Conservation (phyloP, 352 stramenopile species). For the Salisapilia sapeloensis region DNA sequence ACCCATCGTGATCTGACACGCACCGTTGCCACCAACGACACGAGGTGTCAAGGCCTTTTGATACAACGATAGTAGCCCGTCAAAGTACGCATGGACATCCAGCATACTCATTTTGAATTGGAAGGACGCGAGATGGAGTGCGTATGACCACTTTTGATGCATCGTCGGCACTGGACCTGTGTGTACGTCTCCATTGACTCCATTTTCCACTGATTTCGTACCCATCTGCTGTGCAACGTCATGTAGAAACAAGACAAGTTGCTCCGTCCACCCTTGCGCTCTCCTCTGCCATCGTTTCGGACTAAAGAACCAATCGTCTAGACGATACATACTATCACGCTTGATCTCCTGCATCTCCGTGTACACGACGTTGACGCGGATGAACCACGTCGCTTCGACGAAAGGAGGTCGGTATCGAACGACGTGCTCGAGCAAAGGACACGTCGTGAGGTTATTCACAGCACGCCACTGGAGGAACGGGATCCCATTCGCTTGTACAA, state of each 20-base stretch:
- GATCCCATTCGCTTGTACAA: slow-evolving; percentile 61
- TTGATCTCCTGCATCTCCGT: slow-evolving; percentile 77
- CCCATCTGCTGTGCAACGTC: slow-evolving; percentile 31
- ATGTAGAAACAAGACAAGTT: slow-evolving; percentile 62
- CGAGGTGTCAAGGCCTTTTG: slow-evolving; percentile 64
- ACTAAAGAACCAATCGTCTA: slow-evolving; percentile 71
- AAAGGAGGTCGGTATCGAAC: slow-evolving; percentile 52
- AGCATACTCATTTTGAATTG: slow-evolving; percentile 67
- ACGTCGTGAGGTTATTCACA: slow-evolving; percentile 58
- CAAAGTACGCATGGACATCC: slow-evolving; percentile 60
- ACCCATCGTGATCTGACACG: slow-evolving; percentile 29
- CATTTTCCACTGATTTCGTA: slow-evolving; percentile 11
- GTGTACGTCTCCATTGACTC: slow-evolving; percentile 1
- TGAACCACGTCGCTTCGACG: slow-evolving; percentile 67
- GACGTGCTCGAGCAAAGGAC: slow-evolving; percentile 60
- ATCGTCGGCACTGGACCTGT: neutral
- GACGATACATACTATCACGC: slow-evolving; percentile 31
- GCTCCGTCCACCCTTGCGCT: slow-evolving; percentile 64
- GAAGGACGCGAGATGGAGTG: slow-evolving; percentile 65
- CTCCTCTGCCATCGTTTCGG: slow-evolving; percentile 47
- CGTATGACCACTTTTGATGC: slow-evolving; percentile 71
- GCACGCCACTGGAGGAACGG: slow-evolving; percentile 75
- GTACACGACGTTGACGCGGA: slow-evolving; percentile 75
- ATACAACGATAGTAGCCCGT: slow-evolving; percentile 53
- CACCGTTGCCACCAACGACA: slow-evolving; percentile 13